phyloP scores from a whole-genome alignment of 148 eudicot species.

The Fagopyrum tataricum region DNA sequence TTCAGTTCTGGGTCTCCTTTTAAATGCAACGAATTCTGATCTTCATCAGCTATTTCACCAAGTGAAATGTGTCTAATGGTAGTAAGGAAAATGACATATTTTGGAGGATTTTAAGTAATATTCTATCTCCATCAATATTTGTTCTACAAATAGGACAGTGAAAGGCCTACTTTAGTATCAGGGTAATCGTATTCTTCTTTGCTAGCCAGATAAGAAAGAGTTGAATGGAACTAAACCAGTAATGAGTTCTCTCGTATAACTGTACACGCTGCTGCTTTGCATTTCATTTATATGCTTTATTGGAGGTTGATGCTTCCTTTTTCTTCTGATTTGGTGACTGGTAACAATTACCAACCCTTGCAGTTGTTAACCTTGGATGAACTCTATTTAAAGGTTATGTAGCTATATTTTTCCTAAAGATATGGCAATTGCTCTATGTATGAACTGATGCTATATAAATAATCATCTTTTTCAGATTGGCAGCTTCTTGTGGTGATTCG shows the following conservation, averaged over 20 bases:
- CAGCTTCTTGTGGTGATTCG: no score
- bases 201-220: not conserved
- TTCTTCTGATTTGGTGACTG: not conserved
- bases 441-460: no score
- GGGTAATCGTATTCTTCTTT: not conserved
- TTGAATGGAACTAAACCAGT: not conserved
- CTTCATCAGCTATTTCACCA: not conserved
- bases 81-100: not conserved
- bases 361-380: not conserved
- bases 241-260: not conserved
- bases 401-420: no score
- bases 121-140: not conserved
- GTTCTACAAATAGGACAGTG: not conserved
- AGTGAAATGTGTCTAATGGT: not conserved
- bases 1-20: not conserved
- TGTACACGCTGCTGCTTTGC: not conserved
- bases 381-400: no score
- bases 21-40: not conserved
- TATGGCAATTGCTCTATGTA: no score
- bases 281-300: not conserved
- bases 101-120: not conserved
- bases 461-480: no score
- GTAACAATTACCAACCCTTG: not conserved
- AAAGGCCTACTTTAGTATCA: not conserved
- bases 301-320: not conserved